Evolutionary conservation across 2,329 filamentous ascomycete genomes (phyloP).

Genomic region (Chaetomiaceae sp.): DNA sequence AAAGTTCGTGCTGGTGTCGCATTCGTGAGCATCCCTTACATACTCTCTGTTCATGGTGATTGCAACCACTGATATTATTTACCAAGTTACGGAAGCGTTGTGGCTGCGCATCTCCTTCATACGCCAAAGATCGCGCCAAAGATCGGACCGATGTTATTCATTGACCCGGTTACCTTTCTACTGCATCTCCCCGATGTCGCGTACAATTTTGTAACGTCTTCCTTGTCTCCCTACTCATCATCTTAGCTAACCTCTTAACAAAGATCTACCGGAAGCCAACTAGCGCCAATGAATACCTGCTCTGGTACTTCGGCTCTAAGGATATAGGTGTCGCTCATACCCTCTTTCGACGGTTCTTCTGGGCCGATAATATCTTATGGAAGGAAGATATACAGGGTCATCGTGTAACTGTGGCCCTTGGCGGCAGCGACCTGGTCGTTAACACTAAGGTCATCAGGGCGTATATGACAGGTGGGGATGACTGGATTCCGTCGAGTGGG

Average conservation of each 20-base stretch:
- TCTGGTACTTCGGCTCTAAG: not conserved
- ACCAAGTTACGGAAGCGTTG: not conserved
- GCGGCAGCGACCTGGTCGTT: not conserved
- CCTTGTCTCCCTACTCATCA: no score
- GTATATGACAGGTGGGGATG: no score
- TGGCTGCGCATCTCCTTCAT: not conserved
- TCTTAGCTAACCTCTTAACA: no score
- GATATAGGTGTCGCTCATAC: not conserved
- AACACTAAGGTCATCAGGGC: no score
- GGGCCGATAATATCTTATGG: not conserved
- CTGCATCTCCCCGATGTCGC: no score
- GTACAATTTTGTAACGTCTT: no score
- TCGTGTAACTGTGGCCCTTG: not conserved
- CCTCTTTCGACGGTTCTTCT: not conserved
- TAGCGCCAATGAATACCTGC: not conserved
- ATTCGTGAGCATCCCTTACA: no score
- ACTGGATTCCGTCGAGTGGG: no score
- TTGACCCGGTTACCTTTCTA: not conserved
- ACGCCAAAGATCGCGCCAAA: no score
- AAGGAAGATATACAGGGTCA: not conserved
- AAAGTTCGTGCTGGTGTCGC: not conserved
- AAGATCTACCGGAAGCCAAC: not conserved
- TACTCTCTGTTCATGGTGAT: no score
- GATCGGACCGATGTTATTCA: not conserved
- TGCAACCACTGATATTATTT: no score